Percentiles rank a stretch among this genome's conserved stretches.
Evolutionary conservation across 108 stramenopile species (phyloP).

Genomic region (Aurantiochytrium sp.): DNA sequence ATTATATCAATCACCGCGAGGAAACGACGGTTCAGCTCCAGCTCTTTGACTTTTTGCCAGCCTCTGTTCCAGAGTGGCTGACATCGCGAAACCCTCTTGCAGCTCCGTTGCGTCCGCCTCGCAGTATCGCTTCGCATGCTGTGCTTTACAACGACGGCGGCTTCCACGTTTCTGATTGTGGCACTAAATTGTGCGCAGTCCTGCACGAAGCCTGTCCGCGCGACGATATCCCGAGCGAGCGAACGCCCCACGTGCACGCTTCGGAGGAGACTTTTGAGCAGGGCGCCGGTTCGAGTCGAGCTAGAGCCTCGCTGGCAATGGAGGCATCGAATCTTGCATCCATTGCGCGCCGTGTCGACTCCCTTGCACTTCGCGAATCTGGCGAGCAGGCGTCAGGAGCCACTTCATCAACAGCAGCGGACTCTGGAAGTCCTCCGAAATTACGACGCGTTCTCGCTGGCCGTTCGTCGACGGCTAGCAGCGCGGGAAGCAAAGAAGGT

Average conservation of each 20-base stretch:
- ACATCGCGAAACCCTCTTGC: not conserved
- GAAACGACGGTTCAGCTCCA: conserved; percentile 74
- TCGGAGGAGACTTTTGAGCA: too few relatives aligned
- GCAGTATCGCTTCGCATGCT: conserved; percentile 56
- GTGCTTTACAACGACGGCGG: conserved; percentile 92
- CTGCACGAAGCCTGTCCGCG: not conserved
- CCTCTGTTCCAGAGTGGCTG: not conserved
- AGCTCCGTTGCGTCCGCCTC: not conserved
- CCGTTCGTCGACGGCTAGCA: not conserved
- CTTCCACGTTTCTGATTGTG: conserved; percentile 80
- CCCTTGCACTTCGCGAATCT: too few relatives aligned
- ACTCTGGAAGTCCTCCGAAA: too few relatives aligned
- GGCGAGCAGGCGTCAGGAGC: too few relatives aligned
- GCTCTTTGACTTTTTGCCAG: conserved; percentile 46
- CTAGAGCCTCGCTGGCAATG: too few relatives aligned
- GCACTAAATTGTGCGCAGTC: conserved; percentile 41
- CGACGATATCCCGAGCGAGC: not conserved
- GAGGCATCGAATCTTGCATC: too few relatives aligned
- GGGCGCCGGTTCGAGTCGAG: too few relatives aligned
- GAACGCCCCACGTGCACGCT: not conserved
- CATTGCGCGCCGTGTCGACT: too few relatives aligned
- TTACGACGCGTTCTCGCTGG: not conserved
- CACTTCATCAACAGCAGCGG: too few relatives aligned
- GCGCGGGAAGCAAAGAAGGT: too few relatives aligned
- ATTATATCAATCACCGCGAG: not conserved